Evolutionary conservation across 2,329 filamentous ascomycete species (phyloP).

Genomic region (Ramularia collo-cygni): DNA sequence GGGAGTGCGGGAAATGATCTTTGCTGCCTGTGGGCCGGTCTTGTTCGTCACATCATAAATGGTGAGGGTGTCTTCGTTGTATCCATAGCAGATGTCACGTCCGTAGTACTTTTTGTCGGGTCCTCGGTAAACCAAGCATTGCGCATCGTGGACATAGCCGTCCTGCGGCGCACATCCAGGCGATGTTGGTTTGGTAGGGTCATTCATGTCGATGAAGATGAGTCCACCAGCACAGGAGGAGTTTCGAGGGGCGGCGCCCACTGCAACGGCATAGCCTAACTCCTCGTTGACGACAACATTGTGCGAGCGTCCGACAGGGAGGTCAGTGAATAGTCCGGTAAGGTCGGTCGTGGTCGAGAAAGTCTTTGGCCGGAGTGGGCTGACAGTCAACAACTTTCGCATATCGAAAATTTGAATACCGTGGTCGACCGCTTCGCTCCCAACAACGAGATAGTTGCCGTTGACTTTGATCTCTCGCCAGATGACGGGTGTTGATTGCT

Average conservation of each 20-base stretch:
- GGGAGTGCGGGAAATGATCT: slow-evolving; percentile 42
- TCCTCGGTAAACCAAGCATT: slow-evolving; percentile 46
- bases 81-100: slow-evolving; percentile 46
- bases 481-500: slow-evolving; percentile 39
- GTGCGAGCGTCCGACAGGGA: slow-evolving; percentile 33
- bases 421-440: slow-evolving; percentile 43
- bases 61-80: slow-evolving; percentile 45
- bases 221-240: slow-evolving; percentile 42
- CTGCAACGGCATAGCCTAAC: slow-evolving; percentile 42
- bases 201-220: slow-evolving; percentile 49
- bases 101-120: slow-evolving; percentile 41
- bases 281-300: slow-evolving; percentile 50
- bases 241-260: slow-evolving; percentile 35
- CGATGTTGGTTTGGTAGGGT: slow-evolving; percentile 44
- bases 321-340: slow-evolving; percentile 11
- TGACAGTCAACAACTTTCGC: slow-evolving; percentile 47
- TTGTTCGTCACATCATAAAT: slow-evolving; percentile 43
- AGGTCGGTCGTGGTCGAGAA: slow-evolving; percentile 33
- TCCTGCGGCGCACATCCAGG: slow-evolving; percentile 46
- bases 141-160: slow-evolving; percentile 52
- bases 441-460: slow-evolving; percentile 39
- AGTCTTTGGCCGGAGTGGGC: slow-evolving; percentile 36
- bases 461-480: slow-evolving; percentile 49
- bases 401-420: slow-evolving; percentile 58
- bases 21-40: slow-evolving; percentile 19